A percentile compares a stretch with the other conserved stretches of the same genome.
These are phyloP conservation scores for Debaryomyces sp. DNA, from an alignment of 1,139 yeast genomes.

Conservation along the genomic window DNA sequence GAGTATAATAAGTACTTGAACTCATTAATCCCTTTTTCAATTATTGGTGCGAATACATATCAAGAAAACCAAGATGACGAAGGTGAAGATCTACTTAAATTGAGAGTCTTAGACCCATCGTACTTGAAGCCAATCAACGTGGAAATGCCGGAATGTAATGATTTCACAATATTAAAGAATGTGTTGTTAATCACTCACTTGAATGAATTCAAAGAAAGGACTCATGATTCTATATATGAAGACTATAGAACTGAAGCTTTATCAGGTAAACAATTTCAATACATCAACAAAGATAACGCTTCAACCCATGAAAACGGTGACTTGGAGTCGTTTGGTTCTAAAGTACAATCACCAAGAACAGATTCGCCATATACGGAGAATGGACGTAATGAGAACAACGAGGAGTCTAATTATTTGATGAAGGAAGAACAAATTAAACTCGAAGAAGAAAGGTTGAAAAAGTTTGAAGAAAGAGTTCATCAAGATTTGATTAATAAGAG, in stretches of 20 bases:
- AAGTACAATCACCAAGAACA: conserved; percentile 6
- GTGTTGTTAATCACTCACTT: conserved; percentile 75
- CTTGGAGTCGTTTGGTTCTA: conserved; percentile 7
- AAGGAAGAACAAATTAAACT: conserved; percentile 81
- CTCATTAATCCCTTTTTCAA: conserved; percentile 43
- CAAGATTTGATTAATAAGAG: conserved; percentile 84
- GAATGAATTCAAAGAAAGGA: conserved; percentile 72
- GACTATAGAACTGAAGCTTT: conserved; percentile 71
- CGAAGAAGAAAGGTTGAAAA: conserved; percentile 77
- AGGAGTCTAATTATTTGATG: conserved; percentile 53
- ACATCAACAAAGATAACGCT: conserved; percentile 25
- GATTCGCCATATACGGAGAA: conserved; percentile 4
- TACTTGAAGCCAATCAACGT: conserved; percentile 46
- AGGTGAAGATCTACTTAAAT: conserved; percentile 40
- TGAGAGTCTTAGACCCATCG: conserved; percentile 40
- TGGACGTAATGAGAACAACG: conserved; percentile 16
- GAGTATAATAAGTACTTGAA: conserved; percentile 51
- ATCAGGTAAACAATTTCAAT: conserved; percentile 50
- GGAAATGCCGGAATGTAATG: conserved; percentile 61
- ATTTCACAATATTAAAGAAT: conserved; percentile 66
- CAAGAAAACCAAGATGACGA: conserved; percentile 40
- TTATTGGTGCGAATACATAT: conserved; percentile 48
- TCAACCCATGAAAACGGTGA: conserved; percentile 5
- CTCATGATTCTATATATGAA: conserved; percentile 70
- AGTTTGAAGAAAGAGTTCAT: conserved; percentile 86